A percentile compares a stretch with the other conserved stretches of the same genome.
phyloP scores from a whole-genome alignment of 208 protist genomes.

The Acanthamoeba royreba region DNA sequence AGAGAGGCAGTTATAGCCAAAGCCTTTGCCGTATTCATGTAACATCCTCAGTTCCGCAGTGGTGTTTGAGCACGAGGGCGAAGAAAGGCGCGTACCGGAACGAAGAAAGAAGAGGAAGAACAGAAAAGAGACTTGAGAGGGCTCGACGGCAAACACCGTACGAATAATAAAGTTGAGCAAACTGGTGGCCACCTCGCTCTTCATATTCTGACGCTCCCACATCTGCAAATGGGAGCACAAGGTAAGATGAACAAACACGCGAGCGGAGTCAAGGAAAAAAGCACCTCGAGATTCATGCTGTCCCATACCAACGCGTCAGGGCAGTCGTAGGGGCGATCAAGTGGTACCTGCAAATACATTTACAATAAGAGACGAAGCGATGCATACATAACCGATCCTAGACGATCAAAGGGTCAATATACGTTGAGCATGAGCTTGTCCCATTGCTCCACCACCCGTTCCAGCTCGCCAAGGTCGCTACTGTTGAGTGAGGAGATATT shows the following conservation, averaged over 20 bases:
- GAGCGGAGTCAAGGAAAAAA: background rate
- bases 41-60: too few species aligned
- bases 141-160: constrained; percentile 30
- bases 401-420: too few species aligned
- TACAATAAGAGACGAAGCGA: too few species aligned
- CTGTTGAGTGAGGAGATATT: constrained; percentile 40
- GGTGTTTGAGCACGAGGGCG: too few species aligned
- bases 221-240: too few species aligned
- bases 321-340: background rate
- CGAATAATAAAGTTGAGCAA: constrained; percentile 47
- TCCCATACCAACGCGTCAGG: background rate
- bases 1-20: constrained; percentile 30
- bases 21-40: too few species aligned
- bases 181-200: constrained; percentile 12
- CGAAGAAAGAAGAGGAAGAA: constrained; percentile 30
- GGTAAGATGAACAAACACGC: background rate
- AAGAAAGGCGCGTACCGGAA: background rate
- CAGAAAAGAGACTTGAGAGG: constrained; percentile 11
- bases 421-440: constrained; percentile 29
- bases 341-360: background rate
- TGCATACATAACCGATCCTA: too few species aligned
- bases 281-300: background rate
- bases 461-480: background rate
- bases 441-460: background rate
- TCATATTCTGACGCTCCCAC: constrained; percentile 39